Evolutionary conservation across 1,284 basidiomycete species (phyloP).

Genomic region (Rugosomyces carneus): DNA sequence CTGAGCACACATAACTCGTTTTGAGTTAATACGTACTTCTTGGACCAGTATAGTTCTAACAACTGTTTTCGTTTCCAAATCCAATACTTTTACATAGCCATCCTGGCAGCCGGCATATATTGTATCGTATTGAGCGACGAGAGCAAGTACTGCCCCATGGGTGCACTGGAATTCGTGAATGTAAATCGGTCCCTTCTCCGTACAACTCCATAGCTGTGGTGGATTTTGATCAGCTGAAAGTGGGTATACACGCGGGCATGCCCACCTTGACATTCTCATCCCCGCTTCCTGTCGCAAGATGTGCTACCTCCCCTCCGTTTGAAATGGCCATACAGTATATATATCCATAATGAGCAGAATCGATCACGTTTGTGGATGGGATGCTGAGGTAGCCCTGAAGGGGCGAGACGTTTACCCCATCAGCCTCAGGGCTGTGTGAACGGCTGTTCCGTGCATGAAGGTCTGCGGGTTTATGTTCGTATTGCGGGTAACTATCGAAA

Average conservation of each 20-base stretch:
- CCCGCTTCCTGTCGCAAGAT: constrained; percentile 81
- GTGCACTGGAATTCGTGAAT: constrained; percentile 59
- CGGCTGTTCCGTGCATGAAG: constrained; percentile 50
- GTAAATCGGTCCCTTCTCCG: constrained; percentile 36
- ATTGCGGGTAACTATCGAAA: constrained; percentile 75
- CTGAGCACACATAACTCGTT: not conserved
- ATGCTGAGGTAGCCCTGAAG: constrained; percentile 46
- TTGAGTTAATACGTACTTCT: constrained; percentile 43
- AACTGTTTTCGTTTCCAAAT: constrained; percentile 83
- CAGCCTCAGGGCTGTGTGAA: constrained; percentile 25
- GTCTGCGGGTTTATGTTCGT: constrained; percentile 58
- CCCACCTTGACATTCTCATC: constrained; percentile 82
- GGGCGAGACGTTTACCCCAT: constrained; percentile 18
- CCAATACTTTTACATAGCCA: constrained; percentile 88
- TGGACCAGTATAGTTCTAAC: constrained; percentile 85
- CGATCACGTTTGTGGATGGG: constrained; percentile 63
- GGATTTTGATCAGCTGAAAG: constrained; percentile 2
- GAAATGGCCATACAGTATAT: constrained; percentile 81
- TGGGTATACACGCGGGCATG: not conserved
- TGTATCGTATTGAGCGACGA: constrained; percentile 72
- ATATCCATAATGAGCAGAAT: constrained; percentile 92
- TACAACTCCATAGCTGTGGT: constrained; percentile 69
- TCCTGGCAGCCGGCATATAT: constrained; percentile 93
- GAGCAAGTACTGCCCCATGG: constrained; percentile 73
- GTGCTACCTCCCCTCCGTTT: constrained; percentile 36